Evolutionary conservation across 176 grass and related monocot species (phyloP).

Genomic region (Rhynchospora tenuis): DNA sequence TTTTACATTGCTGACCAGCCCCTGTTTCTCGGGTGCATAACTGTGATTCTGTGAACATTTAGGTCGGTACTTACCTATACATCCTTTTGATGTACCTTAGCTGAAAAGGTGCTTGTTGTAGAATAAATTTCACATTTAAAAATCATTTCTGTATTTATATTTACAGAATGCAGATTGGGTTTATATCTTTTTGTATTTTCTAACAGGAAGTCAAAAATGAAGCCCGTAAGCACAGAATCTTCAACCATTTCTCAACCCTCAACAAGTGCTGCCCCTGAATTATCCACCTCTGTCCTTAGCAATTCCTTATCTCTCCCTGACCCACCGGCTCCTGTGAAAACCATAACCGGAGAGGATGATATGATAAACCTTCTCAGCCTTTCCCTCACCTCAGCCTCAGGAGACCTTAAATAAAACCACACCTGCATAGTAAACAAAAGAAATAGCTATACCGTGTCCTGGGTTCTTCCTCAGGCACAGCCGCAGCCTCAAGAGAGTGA

Average conservation of each 20-base stretch:
- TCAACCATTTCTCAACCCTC: conserved; percentile 19
- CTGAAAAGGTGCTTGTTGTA: neutral
- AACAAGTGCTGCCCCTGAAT: conserved; percentile 13
- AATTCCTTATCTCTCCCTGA: conserved; percentile 41
- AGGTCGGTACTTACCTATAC: neutral
- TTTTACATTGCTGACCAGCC: neutral
- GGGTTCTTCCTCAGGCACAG: conserved; percentile 26
- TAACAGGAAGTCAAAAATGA: conserved; percentile 56
- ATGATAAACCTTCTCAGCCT: conserved; percentile 59
- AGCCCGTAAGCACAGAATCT: conserved; percentile 10
- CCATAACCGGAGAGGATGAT: conserved; percentile 46
- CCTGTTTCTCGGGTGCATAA: neutral
- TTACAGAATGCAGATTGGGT: neutral
- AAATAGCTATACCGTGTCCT: neutral
- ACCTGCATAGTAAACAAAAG: conserved; percentile 28
- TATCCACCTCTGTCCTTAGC: conserved; percentile 27
- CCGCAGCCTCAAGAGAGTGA: conserved; percentile 18
- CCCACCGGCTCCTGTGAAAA: conserved; percentile 37
- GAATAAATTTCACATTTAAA: neutral
- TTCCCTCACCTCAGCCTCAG: conserved; percentile 25
- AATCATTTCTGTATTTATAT: neutral
- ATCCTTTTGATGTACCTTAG: neutral
- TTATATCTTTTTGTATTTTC: neutral
- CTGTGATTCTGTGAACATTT: too few species aligned
- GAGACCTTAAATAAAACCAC: conserved; percentile 7